These are phyloP conservation scores for Agroathelia rolfsii DNA, from an alignment of 1,284 basidiomycete genomes.

Conservation along the genomic window DNA sequence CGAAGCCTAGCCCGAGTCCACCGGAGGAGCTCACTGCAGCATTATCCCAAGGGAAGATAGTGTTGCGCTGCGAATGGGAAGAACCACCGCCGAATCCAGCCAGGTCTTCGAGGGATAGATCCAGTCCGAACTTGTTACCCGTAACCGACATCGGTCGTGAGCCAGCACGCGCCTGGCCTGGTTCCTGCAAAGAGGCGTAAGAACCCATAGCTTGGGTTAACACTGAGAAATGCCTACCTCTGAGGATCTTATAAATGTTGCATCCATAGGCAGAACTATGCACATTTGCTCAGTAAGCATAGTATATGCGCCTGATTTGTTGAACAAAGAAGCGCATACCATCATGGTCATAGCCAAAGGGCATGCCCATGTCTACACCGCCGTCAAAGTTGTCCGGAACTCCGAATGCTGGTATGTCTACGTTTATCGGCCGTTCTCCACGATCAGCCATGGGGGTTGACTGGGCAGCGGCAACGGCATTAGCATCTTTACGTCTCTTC, in stretches of 20 bases:
- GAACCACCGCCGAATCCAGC: too few relatives aligned
- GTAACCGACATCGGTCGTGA: conserved; percentile 43
- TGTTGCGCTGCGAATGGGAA: conserved; percentile 59
- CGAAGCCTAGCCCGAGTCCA: conserved; percentile 24
- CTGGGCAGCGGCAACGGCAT: conserved; percentile 3
- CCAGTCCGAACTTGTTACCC: conserved; percentile 37
- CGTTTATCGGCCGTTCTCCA: too few relatives aligned
- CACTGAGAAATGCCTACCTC: conserved; percentile 34
- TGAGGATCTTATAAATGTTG: conserved; percentile 44
- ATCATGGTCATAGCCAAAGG: conserved; percentile 12
- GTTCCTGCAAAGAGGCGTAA: conserved; percentile 41
- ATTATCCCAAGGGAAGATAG: conserved; percentile 75
- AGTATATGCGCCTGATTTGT: conserved; percentile 13
- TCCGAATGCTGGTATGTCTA: too few relatives aligned
- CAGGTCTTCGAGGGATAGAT: conserved; percentile 26
- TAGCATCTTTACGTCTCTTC: conserved; percentile 27
- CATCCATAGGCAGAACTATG: conserved; percentile 13
- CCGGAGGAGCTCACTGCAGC: conserved; percentile 55
- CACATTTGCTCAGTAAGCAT: conserved; percentile 4
- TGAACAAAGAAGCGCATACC: too few relatives aligned
- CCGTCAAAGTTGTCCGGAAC: conserved; percentile 7
- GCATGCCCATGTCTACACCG: conserved; percentile 17
- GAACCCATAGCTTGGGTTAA: conserved; percentile 5
- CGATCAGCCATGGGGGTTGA: too few relatives aligned
- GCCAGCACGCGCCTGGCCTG: conserved; percentile 59